These are phyloP conservation scores for Botrytis hyacinthi DNA, from an alignment of 2,329 filamentous ascomycete species.

Conservation along the genomic window DNA sequence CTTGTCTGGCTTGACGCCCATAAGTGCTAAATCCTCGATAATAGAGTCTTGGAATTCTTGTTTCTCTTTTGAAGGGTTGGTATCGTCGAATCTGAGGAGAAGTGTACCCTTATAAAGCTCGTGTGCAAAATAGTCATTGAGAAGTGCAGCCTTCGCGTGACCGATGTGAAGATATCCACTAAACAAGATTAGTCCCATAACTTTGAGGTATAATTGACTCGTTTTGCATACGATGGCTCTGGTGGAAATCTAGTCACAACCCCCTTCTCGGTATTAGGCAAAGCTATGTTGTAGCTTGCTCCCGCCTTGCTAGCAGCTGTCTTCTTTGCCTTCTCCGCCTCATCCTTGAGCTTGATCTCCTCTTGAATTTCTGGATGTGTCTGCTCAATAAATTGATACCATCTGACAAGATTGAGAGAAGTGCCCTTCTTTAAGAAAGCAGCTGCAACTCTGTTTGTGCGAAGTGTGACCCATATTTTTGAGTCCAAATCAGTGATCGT, in stretches of 20 bases:
- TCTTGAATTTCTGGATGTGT: conserved; percentile 72
- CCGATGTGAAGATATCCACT: conserved; percentile 88
- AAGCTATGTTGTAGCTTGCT: conserved; percentile 83
- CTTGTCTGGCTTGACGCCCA: conserved; percentile 87
- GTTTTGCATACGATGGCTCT: conserved; percentile 72
- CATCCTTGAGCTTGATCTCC: conserved; percentile 68
- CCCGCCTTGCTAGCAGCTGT: conserved; percentile 70
- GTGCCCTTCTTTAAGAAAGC: conserved; percentile 76
- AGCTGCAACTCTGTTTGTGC: conserved; percentile 79
- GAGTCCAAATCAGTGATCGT: conserved; percentile 72
- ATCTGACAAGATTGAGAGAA: conserved; percentile 75
- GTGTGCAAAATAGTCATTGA: conserved; percentile 97
- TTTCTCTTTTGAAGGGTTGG: conserved; percentile 96
- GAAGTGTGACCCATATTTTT: conserved; percentile 78
- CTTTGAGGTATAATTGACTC: neutral
- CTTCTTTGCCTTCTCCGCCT: conserved; percentile 67
- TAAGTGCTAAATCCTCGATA: conserved; percentile 82
- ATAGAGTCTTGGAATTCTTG: conserved; percentile 95
- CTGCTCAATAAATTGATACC: conserved; percentile 85
- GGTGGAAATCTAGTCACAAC: conserved; percentile 92
- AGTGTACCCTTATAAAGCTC: conserved; percentile 89
- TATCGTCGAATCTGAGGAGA: conserved; percentile 92
- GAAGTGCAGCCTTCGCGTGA: conserved; percentile 87
- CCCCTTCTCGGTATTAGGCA: conserved; percentile 80
- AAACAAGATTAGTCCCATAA: conserved; percentile 23